phyloP scores from a whole-genome alignment of 345 rosid species.

The Garcia nutans region DNA sequence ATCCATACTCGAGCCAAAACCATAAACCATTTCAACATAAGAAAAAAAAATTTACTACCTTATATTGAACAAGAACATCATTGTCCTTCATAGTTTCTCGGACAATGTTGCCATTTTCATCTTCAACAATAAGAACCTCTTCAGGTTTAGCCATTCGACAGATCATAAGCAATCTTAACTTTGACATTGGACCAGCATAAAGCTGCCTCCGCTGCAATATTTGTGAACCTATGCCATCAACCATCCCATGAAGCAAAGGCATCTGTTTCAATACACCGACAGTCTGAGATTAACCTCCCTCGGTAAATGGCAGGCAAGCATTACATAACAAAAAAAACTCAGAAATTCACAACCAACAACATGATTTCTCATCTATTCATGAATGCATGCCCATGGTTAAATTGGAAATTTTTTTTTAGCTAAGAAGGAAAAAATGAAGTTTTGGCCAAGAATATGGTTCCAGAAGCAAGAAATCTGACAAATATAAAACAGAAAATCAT shows the following conservation, averaged over 20 bases:
- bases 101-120: conserved; percentile 98
- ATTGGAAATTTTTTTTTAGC: not conserved
- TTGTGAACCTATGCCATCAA: conserved; percentile 79
- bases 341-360: not conserved
- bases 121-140: conserved; percentile 97
- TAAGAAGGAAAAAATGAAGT: too few species aligned
- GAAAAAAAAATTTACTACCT: conserved; percentile 48
- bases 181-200: conserved; percentile 81
- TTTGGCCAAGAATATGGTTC: not conserved
- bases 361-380: not conserved
- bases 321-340: not conserved
- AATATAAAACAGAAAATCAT: too few species aligned
- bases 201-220: conserved; percentile 86
- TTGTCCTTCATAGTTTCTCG: conserved; percentile 99
- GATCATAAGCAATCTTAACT: conserved; percentile 90
- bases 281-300: conserved; percentile 20
- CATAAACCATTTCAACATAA: not conserved
- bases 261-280: conserved; percentile 42
- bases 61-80: conserved; percentile 98
- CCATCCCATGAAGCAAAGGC: conserved; percentile 74
- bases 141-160: conserved; percentile 99
- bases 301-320: conserved; percentile 1
- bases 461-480: too few species aligned
- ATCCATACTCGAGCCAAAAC: not conserved
- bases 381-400: not conserved